Conservation (phyloP, 495 filamentous ascomycete species). For the Trichoderma asperelloides region DNA sequence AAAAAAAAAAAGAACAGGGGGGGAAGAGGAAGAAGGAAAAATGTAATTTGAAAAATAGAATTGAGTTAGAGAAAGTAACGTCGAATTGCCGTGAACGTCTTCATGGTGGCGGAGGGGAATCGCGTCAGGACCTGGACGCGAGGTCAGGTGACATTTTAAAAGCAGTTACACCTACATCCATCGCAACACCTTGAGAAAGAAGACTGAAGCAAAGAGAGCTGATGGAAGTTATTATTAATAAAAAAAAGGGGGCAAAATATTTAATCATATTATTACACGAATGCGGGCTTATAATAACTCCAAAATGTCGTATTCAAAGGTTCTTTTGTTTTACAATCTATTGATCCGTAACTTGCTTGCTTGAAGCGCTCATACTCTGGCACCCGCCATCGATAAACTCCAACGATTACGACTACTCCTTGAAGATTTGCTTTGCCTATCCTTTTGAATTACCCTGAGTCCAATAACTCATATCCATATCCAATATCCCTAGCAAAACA, state of each 20-base stretch:
- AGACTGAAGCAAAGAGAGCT: not conserved
- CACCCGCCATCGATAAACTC: not conserved
- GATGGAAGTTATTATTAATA: not conserved
- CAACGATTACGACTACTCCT: not conserved
- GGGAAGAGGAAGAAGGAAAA: not conserved
- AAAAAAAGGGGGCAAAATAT: not conserved
- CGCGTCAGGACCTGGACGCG: not conserved
- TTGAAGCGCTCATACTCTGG: not conserved
- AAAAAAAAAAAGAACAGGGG: not conserved
- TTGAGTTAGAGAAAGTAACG: not conserved
- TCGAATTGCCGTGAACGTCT: not conserved
- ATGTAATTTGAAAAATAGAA: not conserved
- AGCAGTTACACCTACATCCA: not conserved
- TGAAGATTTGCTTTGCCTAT: not conserved
- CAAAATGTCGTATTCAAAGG: not conserved
- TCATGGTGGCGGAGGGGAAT: not conserved
- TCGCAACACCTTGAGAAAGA: not conserved
- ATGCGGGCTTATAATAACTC: not conserved
- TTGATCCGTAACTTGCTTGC: not conserved
- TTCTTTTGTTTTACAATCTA: not conserved
- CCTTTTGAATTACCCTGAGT: not conserved
- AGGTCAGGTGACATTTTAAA: not conserved
- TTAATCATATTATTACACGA: not conserved
- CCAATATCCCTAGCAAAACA: not conserved
- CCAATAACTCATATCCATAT: not conserved